These are phyloP conservation scores for Vigna unguiculata DNA, from an alignment of 306 rosid species.

Conservation along the genomic window DNA sequence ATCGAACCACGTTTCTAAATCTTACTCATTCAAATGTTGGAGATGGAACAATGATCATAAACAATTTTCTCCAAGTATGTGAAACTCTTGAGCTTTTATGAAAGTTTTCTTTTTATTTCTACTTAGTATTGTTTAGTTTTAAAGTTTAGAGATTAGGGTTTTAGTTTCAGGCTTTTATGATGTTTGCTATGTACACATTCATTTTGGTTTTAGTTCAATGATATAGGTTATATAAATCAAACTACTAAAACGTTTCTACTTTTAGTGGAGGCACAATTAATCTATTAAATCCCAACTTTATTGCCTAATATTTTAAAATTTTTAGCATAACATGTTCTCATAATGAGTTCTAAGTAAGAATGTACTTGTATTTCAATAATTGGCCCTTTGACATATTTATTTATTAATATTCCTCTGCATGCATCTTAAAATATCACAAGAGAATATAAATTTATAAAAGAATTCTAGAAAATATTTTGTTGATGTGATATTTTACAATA, in stretches of 20 bases:
- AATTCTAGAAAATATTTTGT: not conserved
- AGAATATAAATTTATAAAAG: not conserved
- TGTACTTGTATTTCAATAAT: no score
- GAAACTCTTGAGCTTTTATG: not conserved
- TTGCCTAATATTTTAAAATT: not conserved
- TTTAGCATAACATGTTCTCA: not conserved
- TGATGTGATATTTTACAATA: not conserved
- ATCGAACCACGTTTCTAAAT: conserved; percentile 64
- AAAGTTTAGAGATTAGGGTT: no score
- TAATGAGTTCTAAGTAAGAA: no score
- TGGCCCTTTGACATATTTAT: no score
- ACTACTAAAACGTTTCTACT: not conserved
- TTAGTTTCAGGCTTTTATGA: no score
- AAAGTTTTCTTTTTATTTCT: not conserved
- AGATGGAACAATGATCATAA: conserved; percentile 72
- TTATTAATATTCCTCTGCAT: not conserved
- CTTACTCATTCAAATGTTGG: conserved; percentile 66
- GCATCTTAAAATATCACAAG: not conserved
- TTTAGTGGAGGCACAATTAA: no score
- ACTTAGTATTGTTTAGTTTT: not conserved
- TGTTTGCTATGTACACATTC: not conserved
- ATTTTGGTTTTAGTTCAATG: not conserved
- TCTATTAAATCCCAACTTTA: not conserved
- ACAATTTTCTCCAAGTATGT: conserved; percentile 67
- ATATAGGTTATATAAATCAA: not conserved